These are phyloP conservation scores for Triticum urartu DNA, from an alignment of 176 grass and related monocot genomes.

Conservation along the genomic window DNA sequence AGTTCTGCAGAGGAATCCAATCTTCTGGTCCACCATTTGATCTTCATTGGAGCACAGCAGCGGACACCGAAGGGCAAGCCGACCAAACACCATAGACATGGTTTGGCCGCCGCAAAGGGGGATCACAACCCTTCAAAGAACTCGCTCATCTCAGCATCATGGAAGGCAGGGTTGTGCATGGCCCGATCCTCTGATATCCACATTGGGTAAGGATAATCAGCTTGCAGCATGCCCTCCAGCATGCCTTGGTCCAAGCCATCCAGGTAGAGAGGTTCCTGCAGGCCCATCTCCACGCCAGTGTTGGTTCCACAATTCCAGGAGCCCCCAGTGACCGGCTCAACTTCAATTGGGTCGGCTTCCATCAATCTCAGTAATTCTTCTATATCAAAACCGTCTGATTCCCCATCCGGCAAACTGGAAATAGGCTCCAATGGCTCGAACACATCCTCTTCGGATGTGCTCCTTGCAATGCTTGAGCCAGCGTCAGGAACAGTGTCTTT, in stretches of 20 bases:
- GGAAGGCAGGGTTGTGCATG: conserved; percentile 2
- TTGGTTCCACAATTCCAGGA: not conserved
- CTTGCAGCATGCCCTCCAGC: conserved; percentile 35
- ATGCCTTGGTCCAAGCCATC: conserved; percentile 16
- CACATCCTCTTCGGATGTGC: conserved; percentile 10
- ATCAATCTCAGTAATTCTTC: conserved; percentile 59
- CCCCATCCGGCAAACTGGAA: conserved; percentile 13
- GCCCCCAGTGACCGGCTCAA: not conserved
- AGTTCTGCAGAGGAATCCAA: conserved; percentile 22
- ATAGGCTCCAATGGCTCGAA: conserved; percentile 59
- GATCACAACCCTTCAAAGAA: conserved; percentile 31
- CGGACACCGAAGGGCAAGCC: not conserved
- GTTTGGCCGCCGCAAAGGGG: not conserved
- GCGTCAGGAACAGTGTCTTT: not conserved
- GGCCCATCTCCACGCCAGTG: not conserved
- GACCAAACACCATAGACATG: not conserved
- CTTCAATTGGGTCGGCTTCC: conserved; percentile 41
- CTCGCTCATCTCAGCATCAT: conserved; percentile 1
- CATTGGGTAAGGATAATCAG: not conserved
- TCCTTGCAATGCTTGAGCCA: not conserved
- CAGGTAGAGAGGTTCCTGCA: conserved; percentile 12
- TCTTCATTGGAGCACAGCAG: not conserved
- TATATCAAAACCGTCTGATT: conserved; percentile 43
- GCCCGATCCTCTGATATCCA: conserved; percentile 20
- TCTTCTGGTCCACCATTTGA: not conserved